Percentiles rank a stretch among this genome's conserved stretches.
Conservation (phyloP, 2,329 filamentous ascomycete genomes). For the Fusarium abutilonis region DNA sequence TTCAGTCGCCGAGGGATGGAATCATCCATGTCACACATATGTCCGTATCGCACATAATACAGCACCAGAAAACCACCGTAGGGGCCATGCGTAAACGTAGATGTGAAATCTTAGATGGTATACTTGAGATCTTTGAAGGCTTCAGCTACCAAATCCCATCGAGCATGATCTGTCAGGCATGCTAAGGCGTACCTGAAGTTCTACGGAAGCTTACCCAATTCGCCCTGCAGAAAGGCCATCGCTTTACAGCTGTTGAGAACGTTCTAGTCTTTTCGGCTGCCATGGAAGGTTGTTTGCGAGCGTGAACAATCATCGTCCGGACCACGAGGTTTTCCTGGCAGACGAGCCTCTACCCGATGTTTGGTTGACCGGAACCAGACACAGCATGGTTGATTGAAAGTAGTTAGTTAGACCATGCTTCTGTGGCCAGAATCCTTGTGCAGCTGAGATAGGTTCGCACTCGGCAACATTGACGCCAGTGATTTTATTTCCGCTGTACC, state of each 20-base stretch:
- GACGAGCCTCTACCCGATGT: no score
- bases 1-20: conserved; percentile 12
- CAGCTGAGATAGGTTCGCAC: conserved; percentile 60
- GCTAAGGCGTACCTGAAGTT: not conserved
- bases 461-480: conserved; percentile 42
- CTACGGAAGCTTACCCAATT: no score
- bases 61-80: conserved; percentile 37
- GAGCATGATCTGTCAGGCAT: not conserved
- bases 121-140: not conserved
- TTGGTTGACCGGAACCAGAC: conserved; percentile 70
- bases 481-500: conserved; percentile 27
- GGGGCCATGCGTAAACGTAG: conserved; percentile 40
- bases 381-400: conserved; percentile 70
- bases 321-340: no score
- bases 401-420: conserved; percentile 68
- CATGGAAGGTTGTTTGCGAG: no score
- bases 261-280: no score
- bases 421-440: conserved; percentile 73
- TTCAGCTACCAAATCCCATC: accelerated
- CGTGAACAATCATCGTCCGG: no score
- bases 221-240: no score
- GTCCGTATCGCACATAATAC: conserved; percentile 36
- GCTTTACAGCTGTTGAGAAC: not conserved
- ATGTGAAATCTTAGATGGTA: conserved; percentile 21
- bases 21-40: conserved; percentile 33